phyloP scores from a whole-genome alignment of 2,329 filamentous ascomycete species.

The Sarocladium kiliense region DNA sequence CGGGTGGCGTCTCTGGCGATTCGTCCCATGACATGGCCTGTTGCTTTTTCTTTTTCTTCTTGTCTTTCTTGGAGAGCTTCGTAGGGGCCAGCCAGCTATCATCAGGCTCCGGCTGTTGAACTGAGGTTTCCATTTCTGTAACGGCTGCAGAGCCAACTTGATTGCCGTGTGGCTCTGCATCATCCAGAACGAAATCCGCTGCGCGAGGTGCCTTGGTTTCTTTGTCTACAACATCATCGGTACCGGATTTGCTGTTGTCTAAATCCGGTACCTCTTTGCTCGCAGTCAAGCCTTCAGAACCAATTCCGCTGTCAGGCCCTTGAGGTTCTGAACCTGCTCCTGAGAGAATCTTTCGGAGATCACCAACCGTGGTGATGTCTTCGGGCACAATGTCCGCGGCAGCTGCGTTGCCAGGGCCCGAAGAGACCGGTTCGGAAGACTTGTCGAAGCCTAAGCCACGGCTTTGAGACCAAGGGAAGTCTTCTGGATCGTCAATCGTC shows the following conservation, averaged over 20 bases:
- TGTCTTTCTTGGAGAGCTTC: constrained; percentile 24
- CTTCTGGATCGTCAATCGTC: background rate
- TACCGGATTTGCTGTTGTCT: background rate
- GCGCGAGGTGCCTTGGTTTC: background rate
- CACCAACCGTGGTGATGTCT: background rate
- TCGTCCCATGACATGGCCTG: background rate
- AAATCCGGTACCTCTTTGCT: no score
- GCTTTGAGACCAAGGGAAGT: background rate
- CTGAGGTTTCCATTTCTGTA: background rate
- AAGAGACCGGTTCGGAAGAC: background rate
- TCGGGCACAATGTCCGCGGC: background rate
- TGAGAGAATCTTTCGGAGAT: background rate
- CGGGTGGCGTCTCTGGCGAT: background rate
- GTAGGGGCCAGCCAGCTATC: constrained; percentile 10
- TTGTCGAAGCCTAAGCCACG: background rate
- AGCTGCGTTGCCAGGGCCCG: background rate
- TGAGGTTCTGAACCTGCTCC: background rate
- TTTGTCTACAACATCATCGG: background rate
- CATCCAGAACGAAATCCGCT: background rate
- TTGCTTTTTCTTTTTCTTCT: constrained; percentile 18
- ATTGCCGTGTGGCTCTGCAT: background rate
- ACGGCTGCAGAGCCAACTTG: background rate
- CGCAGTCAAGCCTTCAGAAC: background rate
- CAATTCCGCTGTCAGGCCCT: background rate
- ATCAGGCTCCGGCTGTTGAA: background rate